Base-by-base conservation (phyloP, 352 stramenopile species). In the Pythium pyrilobum region DNA sequence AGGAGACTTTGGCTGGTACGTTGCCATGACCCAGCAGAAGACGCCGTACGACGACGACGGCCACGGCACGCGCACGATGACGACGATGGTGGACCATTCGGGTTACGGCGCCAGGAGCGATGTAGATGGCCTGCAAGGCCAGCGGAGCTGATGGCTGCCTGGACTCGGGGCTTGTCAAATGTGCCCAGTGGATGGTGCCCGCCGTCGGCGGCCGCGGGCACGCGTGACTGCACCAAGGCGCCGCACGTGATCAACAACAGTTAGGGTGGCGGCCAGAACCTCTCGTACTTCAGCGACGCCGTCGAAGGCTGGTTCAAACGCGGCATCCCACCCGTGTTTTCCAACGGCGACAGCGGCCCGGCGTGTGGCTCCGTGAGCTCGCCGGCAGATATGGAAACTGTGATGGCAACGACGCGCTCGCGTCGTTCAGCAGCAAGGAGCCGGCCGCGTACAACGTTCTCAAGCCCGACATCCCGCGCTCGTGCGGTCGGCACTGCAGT, bases 161-260 rank as follows among this genome's bases (percentile, higher is more conserved):
- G 1, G 52, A 42, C 15, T 59, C 34, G 10, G 48, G 44, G n/a
- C 34, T 75, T 4, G 38, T 70, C 20, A 41, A 44, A 13, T 75
- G 67, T 33, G 48, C 38, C 5, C 49, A 77, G 54, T 66, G 38
- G 39, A 59, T 67, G 41, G 13, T 62, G 59, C 23, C 59, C 59
- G 15, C 58, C 55, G 20, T 25, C 56, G 25, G 32, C 34, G 1
- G 32, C 48, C 6, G 43, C 47, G 5, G 45, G 39, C 15, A 46
- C 53, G 33, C 33, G 43, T 4, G 58, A 77, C 53, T 77, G 68
- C 49, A 60, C 53, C 18, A 72, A 74, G 54, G 68, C 60, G 11
- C 56, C 68, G 5, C 62, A 74, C 24, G 52, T 77, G 18, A 59
- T 77, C 43, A 73, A 67, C 56, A 74, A 72, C 49, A 61, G 39